A percentile compares a stretch with the other conserved stretches of the same genome.
These are phyloP conservation scores for Microbotryomycetes sp. DNA, from an alignment of 1,284 basidiomycete genomes.

Conservation along the genomic window DNA sequence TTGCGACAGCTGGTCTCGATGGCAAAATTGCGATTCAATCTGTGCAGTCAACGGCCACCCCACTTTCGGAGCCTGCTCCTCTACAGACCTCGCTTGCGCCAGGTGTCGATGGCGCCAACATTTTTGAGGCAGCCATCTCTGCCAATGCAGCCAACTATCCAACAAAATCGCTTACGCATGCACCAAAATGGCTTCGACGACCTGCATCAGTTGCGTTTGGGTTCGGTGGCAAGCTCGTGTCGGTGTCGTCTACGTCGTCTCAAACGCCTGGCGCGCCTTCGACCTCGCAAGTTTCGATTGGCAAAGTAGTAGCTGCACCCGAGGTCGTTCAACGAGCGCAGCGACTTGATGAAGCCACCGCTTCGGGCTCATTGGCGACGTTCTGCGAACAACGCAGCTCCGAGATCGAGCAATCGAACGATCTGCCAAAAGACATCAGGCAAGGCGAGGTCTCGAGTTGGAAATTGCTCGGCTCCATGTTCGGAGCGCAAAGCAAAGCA, in stretches of 20 bases:
- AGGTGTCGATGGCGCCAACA: constrained; percentile 61
- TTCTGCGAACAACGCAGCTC: constrained; percentile 60
- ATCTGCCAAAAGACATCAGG: neutral
- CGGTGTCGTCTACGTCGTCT: constrained; percentile 50
- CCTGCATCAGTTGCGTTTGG: constrained; percentile 80
- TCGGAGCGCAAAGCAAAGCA: constrained; percentile 70
- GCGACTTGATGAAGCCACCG: constrained; percentile 62
- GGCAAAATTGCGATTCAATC: constrained; percentile 76
- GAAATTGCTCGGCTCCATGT: constrained; percentile 74
- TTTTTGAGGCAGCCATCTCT: constrained; percentile 64
- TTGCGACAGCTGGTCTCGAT: constrained; percentile 77
- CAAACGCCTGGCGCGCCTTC: constrained; percentile 56
- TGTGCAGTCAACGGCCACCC: constrained; percentile 68
- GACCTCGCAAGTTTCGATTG: constrained; percentile 47
- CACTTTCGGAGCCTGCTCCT: constrained; percentile 42
- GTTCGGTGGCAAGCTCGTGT: constrained; percentile 77
- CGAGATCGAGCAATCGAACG: constrained; percentile 44
- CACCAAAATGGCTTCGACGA: constrained; percentile 91
- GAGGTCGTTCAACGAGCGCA: constrained; percentile 70
- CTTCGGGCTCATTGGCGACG: constrained; percentile 54
- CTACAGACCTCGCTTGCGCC: constrained; percentile 46
- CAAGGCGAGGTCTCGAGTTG: constrained; percentile 56
- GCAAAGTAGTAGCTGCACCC: constrained; percentile 70
- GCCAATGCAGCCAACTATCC: constrained; percentile 38
- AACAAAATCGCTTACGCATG: constrained; percentile 74